phyloP scores from a whole-genome alignment of 352 stramenopile species.

The Globisporangium lucens region DNA sequence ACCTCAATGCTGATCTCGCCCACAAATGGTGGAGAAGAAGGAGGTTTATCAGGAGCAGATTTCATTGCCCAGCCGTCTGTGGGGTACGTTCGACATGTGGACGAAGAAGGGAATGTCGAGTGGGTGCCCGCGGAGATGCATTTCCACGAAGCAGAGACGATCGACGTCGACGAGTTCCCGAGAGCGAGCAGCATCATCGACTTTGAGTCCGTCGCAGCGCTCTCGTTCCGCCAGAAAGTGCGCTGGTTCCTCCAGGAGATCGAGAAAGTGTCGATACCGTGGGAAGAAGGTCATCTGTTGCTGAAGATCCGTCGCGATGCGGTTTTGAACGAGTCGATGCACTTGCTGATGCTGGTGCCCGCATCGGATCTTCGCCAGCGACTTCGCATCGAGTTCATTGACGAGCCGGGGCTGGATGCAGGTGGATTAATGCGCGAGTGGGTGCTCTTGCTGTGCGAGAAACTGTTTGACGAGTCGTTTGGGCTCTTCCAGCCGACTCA shows the following conservation, averaged over 20 bases:
- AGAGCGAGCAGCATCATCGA: conserved; percentile 70
- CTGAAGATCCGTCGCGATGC: conserved; percentile 77
- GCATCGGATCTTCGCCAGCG: conserved; percentile 65
- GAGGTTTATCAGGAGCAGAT: conserved; percentile 16
- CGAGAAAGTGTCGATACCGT: conserved; percentile 69
- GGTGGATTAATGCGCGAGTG: conserved; percentile 78
- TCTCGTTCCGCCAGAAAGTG: conserved; percentile 71
- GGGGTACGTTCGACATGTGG: conserved; percentile 72
- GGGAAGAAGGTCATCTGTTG: conserved; percentile 76
- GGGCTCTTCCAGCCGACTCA: conserved; percentile 72
- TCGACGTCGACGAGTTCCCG: conserved; percentile 74
- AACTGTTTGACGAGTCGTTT: conserved; percentile 76
- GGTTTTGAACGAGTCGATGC: conserved; percentile 78
- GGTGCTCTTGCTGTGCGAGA: conserved; percentile 71
- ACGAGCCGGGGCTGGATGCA: conserved; percentile 72
- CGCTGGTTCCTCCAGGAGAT: conserved; percentile 78
- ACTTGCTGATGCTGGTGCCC: conserved; percentile 76
- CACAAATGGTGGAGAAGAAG: not conserved
- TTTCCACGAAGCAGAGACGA: conserved; percentile 54
- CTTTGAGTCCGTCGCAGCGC: conserved; percentile 67
- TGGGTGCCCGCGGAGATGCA: conserved; percentile 72
- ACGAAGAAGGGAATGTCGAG: conserved; percentile 60
- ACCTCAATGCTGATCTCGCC: conserved; percentile 12
- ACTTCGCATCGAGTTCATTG: conserved; percentile 82
- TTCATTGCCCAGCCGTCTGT: conserved; percentile 70